Conservation (phyloP, 106 monocot genomes). For the Gastrodia elata region DNA sequence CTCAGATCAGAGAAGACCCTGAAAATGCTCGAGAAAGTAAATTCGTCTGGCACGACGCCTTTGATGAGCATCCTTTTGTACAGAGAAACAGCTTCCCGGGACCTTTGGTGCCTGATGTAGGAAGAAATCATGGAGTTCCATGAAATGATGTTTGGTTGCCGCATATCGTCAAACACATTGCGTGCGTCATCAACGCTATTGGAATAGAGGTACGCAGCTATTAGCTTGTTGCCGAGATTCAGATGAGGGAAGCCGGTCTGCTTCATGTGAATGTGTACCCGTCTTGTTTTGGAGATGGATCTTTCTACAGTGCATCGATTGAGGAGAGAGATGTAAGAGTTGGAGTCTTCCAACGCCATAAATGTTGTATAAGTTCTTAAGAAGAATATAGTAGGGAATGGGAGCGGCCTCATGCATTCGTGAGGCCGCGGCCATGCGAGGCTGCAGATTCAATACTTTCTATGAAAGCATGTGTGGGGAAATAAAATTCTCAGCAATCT, state of each 20-base stretch:
- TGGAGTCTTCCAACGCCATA: not conserved
- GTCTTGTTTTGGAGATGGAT: slow-evolving; percentile 16
- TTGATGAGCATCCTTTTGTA: slow-evolving; percentile 34
- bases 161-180: slow-evolving; percentile 65
- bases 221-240: slow-evolving; percentile 56
- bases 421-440: not conserved
- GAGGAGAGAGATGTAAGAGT: slow-evolving; percentile 38
- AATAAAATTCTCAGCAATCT: too few relatives aligned
- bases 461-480: too few relatives aligned
- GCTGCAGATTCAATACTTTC: not conserved
- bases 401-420: not conserved
- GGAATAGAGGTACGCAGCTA: slow-evolving; percentile 42
- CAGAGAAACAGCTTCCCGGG: slow-evolving; percentile 29
- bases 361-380: slow-evolving; percentile 10
- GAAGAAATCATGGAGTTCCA: slow-evolving; percentile 66
- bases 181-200: slow-evolving; percentile 37
- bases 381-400: not conserved
- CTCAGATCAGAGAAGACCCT: slow-evolving; percentile 36
- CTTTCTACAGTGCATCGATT: slow-evolving; percentile 27
- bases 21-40: slow-evolving; percentile 52
- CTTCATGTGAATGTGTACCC: slow-evolving; percentile 42
- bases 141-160: slow-evolving; percentile 41
- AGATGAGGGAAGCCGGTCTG: slow-evolving; percentile 48
- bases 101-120: slow-evolving; percentile 23
- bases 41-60: slow-evolving; percentile 38